Base-by-base conservation (phyloP, 139 green algal genomes). In the Deuterostichococcus epilithicus region DNA sequence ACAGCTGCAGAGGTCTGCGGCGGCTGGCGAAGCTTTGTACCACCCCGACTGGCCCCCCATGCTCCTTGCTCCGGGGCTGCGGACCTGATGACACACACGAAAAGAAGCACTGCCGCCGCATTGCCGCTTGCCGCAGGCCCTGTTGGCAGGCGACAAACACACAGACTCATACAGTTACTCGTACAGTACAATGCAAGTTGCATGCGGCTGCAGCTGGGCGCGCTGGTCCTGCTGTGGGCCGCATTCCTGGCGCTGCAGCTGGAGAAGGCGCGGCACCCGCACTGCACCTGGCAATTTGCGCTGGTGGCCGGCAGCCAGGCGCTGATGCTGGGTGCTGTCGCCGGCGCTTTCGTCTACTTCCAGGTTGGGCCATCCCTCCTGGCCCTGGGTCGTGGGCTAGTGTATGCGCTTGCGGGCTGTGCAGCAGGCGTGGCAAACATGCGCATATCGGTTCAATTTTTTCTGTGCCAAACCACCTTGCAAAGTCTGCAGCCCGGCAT, bases 181-280 rank as follows among this genome's bases (percentile, higher is more conserved):
- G 18, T 18, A 22, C 47, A 28, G 47, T 18, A 28, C 18, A 63
- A 63, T 28, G 47, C 5, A 42, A 32, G 34, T 30, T 38, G 2
- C 34, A 42, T 28, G 65, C 1, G 65, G 18, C 26, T 38, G 34
- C 44, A 3, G 25, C 65, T 78, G 78, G 25, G 74, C 25, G 5
- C 65, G 2, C 30, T 60, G 33, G n/a, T 80, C 38, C 22, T 83
- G 30, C 68, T 83, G 58, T 83, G 79, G 79, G 74, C 52, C 32
- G 35, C 75, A 10, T 83, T 80, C 60, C 74, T 83, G 47, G 39
- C 32, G 22, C 63, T 73, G 25, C 74, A 83, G 74, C 75, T 75
- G 74, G 22, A 34, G 26, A 83, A 83, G 74, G 66, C 36, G 26
- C 47, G 47, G 3, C 76, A 69, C 18, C 20, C 5, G 13, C 33